Percentiles rank a stretch among this genome's conserved stretches.
Evolutionary conservation across 2,329 filamentous ascomycete genomes (phyloP).

Genomic region (Macrophomina tecta): DNA sequence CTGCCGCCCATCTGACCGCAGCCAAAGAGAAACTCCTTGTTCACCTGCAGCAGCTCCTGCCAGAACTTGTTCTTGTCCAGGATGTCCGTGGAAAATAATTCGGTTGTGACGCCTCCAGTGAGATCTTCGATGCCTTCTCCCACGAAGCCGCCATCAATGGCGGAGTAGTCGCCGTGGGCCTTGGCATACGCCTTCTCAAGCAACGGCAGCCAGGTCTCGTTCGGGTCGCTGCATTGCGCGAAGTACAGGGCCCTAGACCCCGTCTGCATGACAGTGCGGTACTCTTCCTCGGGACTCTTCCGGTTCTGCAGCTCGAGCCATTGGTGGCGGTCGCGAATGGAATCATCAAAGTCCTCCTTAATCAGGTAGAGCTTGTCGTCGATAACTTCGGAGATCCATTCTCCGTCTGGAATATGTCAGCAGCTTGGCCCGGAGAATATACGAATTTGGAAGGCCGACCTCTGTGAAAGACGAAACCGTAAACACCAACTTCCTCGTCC

Average conservation of each 20-base stretch:
- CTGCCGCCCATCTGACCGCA: slow-evolving; percentile 70
- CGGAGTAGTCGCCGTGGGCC: slow-evolving; percentile 77
- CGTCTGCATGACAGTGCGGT: slow-evolving; percentile 72
- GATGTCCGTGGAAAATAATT: slow-evolving; percentile 71
- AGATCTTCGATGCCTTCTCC: slow-evolving; percentile 64
- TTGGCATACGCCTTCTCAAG: slow-evolving; percentile 86
- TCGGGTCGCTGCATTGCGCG: slow-evolving; percentile 73
- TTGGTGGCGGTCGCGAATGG: slow-evolving; percentile 72
- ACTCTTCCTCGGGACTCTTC: slow-evolving; percentile 70
- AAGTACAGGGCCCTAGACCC: slow-evolving; percentile 81
- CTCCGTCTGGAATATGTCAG: slow-evolving; percentile 38
- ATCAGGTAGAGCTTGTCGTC: slow-evolving; percentile 88
- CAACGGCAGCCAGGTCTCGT: slow-evolving; percentile 82
- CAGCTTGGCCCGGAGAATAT: slow-evolving; percentile 8
- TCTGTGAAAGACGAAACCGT: slow-evolving; percentile 83
- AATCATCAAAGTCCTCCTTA: slow-evolving; percentile 77
- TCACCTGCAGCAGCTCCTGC: slow-evolving; percentile 79
- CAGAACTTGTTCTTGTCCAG: slow-evolving; percentile 81
- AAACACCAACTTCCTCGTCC: slow-evolving; percentile 77
- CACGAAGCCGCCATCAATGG: slow-evolving; percentile 74
- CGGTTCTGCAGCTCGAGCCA: slow-evolving; percentile 68
- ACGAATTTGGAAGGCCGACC: slow-evolving; percentile 39
- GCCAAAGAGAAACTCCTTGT: slow-evolving; percentile 79
- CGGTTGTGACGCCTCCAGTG: slow-evolving; percentile 72
- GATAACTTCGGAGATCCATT: slow-evolving; percentile 86